Base-by-base conservation (phyloP, 108 stramenopile genomes). In the Schizochytrium sp. region DNA sequence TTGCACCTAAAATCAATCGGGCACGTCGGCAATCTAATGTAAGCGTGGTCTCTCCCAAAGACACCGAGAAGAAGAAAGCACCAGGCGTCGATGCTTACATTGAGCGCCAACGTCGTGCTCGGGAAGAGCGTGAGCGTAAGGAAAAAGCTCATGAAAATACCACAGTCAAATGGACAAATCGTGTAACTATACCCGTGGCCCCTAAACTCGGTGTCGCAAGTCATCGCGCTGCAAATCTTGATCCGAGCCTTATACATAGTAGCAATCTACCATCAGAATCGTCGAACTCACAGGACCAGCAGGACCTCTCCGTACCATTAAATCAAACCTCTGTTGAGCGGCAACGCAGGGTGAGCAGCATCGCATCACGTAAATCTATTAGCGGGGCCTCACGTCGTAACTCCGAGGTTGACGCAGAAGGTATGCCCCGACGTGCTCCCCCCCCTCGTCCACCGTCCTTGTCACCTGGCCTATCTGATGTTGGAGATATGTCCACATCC, bases 71-170 rank as follows among this genome's bases (percentile, higher is more conserved):
- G 19, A 69, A 69, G 15, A 69, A 69, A 44, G 44, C 40, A 3
- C 47, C 47, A 5, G 76, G 76, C 5, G 76, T 83, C 28, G 76
- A 83, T 53, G 76, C 47, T 5, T 83, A 83, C 2, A 46, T 83
- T 40, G 76, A 49, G 50, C 76, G 76, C 5, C 76, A 83, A 28
- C 76, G 53, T 10, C 47, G 53, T 5, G 76, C 76, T 10, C 76
- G 76, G 15, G 76, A 3, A 53, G 76, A 83, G 76, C 47, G 53
- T 13, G 76, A 83, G 76, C 76, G 76, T 38, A 83, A 55, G 53
- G 50, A 55, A 28, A 17, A 2, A 47, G 47, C 76, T 17, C 53
- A 83, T 7, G 12, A 49, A 40, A 69, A 38, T 15, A 53, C 50
- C 17, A 55, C 76, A 7, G 49, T 53, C 17, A 83, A 83, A 2